Base-by-base conservation (phyloP, 805 yeast species). In the Candida patagonica region DNA sequence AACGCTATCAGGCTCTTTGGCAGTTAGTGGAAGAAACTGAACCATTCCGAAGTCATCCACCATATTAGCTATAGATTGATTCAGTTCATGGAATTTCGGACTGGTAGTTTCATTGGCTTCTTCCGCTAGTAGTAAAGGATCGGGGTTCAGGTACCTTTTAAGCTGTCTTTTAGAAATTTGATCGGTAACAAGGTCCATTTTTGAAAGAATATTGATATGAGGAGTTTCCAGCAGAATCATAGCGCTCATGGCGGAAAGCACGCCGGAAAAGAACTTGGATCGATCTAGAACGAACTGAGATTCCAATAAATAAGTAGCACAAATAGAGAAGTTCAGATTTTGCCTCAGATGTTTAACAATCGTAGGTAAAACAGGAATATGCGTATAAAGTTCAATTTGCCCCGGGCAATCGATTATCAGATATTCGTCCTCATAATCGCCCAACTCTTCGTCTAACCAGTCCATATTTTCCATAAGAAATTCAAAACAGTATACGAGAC, bases 41-140 rank as follows among this genome's bases (percentile, higher is more conserved):
- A 92, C 96, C 99, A 92, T 92, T 5, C 98, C 98, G 59, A 92
- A 92, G 54, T 92, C 99, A 56, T 92, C 97, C 26, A 88, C 94
- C 49, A 92, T 66, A 47, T 81, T 78, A 0, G 96, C 96, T 50
- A 92, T 87, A 12, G 88, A 73, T 50, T 73, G 73, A 57, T 86
- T 89, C 44, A 92, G 69, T 45, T 68, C 74, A 27, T 78, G 71
- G 54, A 78, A 89, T 53, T 72, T 79, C 32, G 79, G 77, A 50
- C 76, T 76, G 37, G 73, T 63, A 31, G 64, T 66, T 36, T 66
- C 65, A 40, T 70, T 70, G 5, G 67, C 70, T 29, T 68, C 71
- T 30, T 70, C 63, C n/a, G 65, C 65, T 47, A 92, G 61, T 30
- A 92, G 58, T 43, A 84, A 60, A 0, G 98, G 95, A 60, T 92